Base-by-base conservation (phyloP, 2,329 filamentous ascomycete species). In the Colletotrichum liaoningense region DNA sequence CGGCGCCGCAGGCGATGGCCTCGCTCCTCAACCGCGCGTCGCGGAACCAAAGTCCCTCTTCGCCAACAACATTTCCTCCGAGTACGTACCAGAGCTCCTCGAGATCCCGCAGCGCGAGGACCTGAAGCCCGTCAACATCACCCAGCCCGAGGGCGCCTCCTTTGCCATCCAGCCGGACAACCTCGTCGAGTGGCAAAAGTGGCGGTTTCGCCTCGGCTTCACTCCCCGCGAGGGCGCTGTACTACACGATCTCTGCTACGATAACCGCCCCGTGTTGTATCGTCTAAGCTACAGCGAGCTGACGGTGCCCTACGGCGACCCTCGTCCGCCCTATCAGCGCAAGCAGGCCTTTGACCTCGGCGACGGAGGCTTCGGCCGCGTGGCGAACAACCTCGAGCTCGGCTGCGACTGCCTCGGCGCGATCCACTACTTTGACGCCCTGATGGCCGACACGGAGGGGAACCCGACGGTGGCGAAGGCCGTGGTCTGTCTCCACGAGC, bases 321-420 rank as follows among this genome's bases (percentile, higher is more conserved):
- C 90, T 1, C 87, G 92, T 1, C 83, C 86, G 0, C 92, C 92
- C 0, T 93, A 89, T 79, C 90, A 92, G 65, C 87, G 92, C 55
- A 94, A 94, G 79, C 90, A 92, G 66, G 92, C 92, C 0, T 94
- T 94, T 77, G 92, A 94, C 76, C 89, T 94, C 73, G 93, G 93
- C 8, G 92, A 94, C 72, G 90, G 88, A 11, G 92, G 92, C 5
- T 89, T 90, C 28, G 93, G 93, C 1, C 87, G 89, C 62, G 90
- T 87, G 60, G 90, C 91, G 19, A 94, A 94, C 80, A 93, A 93
- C 74, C 86, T 95, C 3, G 84, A 86, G 19, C 85, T 94, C 0
- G 92, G 92, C 22, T 94, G 92, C 69, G 92, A 94, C 78, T 92
- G 93, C 76, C 86, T 94, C 0, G 93, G 93, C 7, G 87, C 88